A percentile compares a stretch with the other conserved stretches of the same genome.
Evolutionary conservation across 768 basidiomycete species (phyloP).

Genomic region (Amyloporia xantha): DNA sequence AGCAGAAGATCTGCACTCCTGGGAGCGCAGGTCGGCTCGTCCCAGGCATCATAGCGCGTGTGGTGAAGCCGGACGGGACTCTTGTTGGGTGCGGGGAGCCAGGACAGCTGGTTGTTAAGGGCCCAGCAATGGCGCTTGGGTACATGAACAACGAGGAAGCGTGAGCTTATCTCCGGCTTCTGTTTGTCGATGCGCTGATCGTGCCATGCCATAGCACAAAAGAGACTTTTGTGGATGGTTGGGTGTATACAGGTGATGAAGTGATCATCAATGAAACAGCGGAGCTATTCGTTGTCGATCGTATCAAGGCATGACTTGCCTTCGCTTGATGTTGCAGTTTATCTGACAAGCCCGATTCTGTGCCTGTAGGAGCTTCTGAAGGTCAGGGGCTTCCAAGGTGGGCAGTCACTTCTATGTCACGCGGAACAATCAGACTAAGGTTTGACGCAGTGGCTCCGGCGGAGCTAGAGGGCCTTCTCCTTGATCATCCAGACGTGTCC

Average conservation of each 20-base stretch:
- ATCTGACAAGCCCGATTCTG: not conserved
- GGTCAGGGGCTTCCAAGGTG: slow-evolving; percentile 56
- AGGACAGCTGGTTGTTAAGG: slow-evolving; percentile 55
- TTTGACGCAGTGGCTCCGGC: slow-evolving; percentile 52
- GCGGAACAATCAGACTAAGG: not conserved
- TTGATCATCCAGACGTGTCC: slow-evolving; percentile 52
- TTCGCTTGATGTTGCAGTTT: not conserved
- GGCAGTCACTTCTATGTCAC: not conserved
- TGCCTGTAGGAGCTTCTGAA: slow-evolving; percentile 44
- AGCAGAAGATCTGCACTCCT: slow-evolving; percentile 37
- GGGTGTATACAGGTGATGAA: slow-evolving; percentile 26
- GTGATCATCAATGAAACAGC: slow-evolving; percentile 14
- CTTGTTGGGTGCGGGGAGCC: slow-evolving; percentile 50
- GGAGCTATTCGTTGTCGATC: slow-evolving; percentile 18
- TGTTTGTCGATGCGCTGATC: not conserved
- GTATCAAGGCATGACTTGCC: slow-evolving; percentile 13
- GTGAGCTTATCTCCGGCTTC: slow-evolving; percentile 33
- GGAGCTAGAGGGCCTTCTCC: slow-evolving; percentile 59
- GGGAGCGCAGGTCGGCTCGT: slow-evolving; percentile 55
- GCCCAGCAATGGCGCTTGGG: slow-evolving; percentile 53
- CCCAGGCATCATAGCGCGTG: slow-evolving; percentile 49
- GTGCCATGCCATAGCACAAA: slow-evolving; percentile 7
- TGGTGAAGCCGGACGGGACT: slow-evolving; percentile 52
- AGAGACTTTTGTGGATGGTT: slow-evolving; percentile 21
- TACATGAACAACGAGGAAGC: slow-evolving; percentile 55